A percentile compares a stretch with the other conserved stretches of the same genome.
Conservation (phyloP, 371 early-diverging fungal species). For the Haplosporangium sp. region DNA sequence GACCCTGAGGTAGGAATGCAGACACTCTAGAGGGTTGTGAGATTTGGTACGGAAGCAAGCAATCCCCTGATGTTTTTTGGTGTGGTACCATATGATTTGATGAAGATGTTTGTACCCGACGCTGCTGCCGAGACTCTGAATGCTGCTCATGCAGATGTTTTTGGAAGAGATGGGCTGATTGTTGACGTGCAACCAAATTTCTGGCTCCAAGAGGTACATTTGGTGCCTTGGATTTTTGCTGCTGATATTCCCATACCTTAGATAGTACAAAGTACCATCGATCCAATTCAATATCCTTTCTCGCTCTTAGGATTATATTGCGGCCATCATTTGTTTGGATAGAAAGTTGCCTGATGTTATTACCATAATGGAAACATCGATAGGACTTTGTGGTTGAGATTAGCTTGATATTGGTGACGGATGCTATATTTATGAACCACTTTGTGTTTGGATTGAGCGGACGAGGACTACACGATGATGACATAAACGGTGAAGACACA, state of each 20-base stretch:
- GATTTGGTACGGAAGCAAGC: slow-evolving; percentile 25
- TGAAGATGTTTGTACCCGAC: neutral
- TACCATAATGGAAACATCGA: slow-evolving; percentile 27
- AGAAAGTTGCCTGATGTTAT: slow-evolving; percentile 15
- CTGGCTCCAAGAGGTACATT: slow-evolving; percentile 7
- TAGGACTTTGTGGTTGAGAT: slow-evolving; percentile 2
- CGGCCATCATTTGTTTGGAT: slow-evolving; percentile 41
- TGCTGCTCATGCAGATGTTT: slow-evolving; percentile 35
- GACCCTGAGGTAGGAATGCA: too few relatives aligned
- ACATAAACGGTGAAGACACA: slow-evolving; percentile 46
- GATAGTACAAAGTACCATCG: slow-evolving; percentile 20
- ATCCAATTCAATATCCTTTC: slow-evolving; percentile 33
- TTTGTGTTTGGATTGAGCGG: slow-evolving; percentile 44
- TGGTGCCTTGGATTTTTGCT: neutral
- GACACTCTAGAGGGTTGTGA: slow-evolving; percentile 32
- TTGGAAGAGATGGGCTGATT: slow-evolving; percentile 39
- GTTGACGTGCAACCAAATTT: slow-evolving; percentile 41
- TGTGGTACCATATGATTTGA: slow-evolving; percentile 14
- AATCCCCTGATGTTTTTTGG: slow-evolving; percentile 19
- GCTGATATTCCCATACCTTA: slow-evolving; percentile 34
- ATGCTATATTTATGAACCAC: slow-evolving; percentile 37
- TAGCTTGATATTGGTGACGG: slow-evolving; percentile 26
- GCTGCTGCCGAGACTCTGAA: slow-evolving; percentile 8
- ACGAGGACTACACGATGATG: slow-evolving; percentile 19
- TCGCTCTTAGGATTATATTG: slow-evolving; percentile 26